Percentiles rank a stretch among this genome's conserved stretches.
Evolutionary conservation across 148 eudicot genomes (phyloP).

Genomic region (Selenicereus undatus): DNA sequence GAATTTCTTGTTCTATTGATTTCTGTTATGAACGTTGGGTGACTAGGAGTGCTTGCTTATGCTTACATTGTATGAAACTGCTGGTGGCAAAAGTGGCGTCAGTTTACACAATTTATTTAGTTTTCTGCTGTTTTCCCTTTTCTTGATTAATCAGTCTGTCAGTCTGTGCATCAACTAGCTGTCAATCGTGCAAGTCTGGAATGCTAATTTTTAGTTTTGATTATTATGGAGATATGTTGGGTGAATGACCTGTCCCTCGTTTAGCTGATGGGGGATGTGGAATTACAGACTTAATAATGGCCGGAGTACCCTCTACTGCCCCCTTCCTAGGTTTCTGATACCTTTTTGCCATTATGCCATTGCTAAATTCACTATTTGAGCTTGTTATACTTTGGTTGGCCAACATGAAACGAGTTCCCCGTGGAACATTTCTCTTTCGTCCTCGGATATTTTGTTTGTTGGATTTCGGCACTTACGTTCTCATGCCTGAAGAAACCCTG

Average conservation of each 20-base stretch:
- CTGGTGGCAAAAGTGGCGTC: not conserved
- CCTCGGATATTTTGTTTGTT: no score
- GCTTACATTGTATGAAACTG: not conserved
- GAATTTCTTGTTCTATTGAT: no score
- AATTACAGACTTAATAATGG: not conserved
- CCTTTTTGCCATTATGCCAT: no score
- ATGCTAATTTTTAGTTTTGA: not conserved
- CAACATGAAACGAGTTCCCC: no score
- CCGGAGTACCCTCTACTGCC: not conserved
- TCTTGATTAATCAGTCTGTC: not conserved
- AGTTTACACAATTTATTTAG: not conserved
- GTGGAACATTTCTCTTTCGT: no score
- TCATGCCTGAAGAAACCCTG: no score
- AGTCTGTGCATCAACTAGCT: not conserved
- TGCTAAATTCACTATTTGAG: no score
- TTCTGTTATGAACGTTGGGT: no score
- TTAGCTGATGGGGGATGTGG: not conserved
- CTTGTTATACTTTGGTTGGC: no score
- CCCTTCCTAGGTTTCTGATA: not conserved
- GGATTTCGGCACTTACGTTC: no score
- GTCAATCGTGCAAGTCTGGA: not conserved
- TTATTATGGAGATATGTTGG: no score
- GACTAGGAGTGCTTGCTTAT: no score
- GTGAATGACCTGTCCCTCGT: not conserved
- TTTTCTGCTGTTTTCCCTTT: not conserved